Base-by-base conservation (phyloP, 192 early-diverging fungal genomes). In the Podila epigama region DNA sequence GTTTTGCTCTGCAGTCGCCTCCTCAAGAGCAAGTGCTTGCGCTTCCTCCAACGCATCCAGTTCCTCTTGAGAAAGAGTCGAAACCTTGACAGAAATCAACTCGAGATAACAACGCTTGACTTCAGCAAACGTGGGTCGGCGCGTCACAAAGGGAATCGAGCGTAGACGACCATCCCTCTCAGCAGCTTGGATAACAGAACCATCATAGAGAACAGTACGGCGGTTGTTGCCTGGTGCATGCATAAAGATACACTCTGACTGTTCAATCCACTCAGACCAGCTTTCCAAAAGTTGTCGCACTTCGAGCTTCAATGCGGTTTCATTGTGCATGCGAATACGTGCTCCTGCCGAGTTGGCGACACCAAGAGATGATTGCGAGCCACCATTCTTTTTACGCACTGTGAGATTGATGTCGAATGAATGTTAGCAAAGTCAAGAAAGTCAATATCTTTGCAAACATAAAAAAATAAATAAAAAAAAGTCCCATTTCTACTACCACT, bases 381-480 rank as follows among this genome's bases (percentile, higher is more conserved):
- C 96, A 58, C 97, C 97, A 78, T 98, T 95, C 64, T 96, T 98
- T 68, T 92, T 83, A 36, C 97, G 88, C 6, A 95, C 85, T 86
- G 56, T 40, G 6, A 12, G n/a, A n/a, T n/a, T n/a, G n/a, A n/a
- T n/a, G n/a, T n/a, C n/a, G n/a, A n/a, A n/a, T n/a, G n/a, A n/a
- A n/a, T n/a, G n/a, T n/a, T n/a, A n/a, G n/a, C n/a, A 5, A 2
- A 36, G 31, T 36, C 22, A 22, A 29, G 34, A 48, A 15, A 44
- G 5, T 22, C 8, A n/a, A 44, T 5, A n/a, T 44, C 15, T 15
- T 15, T 6, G 40, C 20, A 9, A 48, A 22, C 44, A 48, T 25
- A 48, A 18, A 22, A 8, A 20, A 1, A 20, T 25, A 18, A 48
- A 54, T 20, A 50, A 51, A 52, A 39, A 15, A 42, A 16, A 1